phyloP scores from a whole-genome alignment of 495 filamentous ascomycete species.

The Lindgomyces ingoldianus region DNA sequence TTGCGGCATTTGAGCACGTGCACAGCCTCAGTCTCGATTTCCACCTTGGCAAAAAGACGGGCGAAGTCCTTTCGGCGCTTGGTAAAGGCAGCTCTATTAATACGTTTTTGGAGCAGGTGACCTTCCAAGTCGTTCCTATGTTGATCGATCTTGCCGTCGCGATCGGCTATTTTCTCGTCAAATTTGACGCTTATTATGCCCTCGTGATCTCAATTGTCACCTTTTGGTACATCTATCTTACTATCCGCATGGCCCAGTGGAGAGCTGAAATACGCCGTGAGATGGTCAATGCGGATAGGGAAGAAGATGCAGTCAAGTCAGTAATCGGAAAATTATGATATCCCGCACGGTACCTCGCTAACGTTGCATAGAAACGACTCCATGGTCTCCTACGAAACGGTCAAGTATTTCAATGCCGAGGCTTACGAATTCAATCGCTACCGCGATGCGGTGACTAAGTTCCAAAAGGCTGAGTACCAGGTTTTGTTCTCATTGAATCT shows the following conservation, averaged over 20 bases:
- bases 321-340: constrained; percentile 19
- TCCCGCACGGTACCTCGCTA: background rate
- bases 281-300: constrained; percentile 90
- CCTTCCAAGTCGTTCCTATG: constrained; percentile 95
- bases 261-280: constrained; percentile 83
- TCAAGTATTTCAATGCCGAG: constrained; percentile 99
- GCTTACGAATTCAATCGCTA: constrained; percentile 89
- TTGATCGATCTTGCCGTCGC: constrained; percentile 85
- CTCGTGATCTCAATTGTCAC: constrained; percentile 86
- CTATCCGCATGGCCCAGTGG: constrained; percentile 93
- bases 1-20: constrained; percentile 94
- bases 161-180: constrained; percentile 77
- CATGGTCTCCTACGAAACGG: constrained; percentile 95
- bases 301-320: constrained; percentile 91
- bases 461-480: constrained; percentile 83
- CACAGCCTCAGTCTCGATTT: constrained; percentile 94
- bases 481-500: constrained; percentile 84
- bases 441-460: constrained; percentile 73
- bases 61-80: constrained; percentile 89
- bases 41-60: constrained; percentile 93
- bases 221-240: constrained; percentile 95
- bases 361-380: constrained; percentile 73
- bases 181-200: constrained; percentile 88
- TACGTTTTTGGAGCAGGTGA: constrained; percentile 91
- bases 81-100: constrained; percentile 97